Base-by-base conservation (phyloP, 768 basidiomycete genomes). In the Pholiota conissans region DNA sequence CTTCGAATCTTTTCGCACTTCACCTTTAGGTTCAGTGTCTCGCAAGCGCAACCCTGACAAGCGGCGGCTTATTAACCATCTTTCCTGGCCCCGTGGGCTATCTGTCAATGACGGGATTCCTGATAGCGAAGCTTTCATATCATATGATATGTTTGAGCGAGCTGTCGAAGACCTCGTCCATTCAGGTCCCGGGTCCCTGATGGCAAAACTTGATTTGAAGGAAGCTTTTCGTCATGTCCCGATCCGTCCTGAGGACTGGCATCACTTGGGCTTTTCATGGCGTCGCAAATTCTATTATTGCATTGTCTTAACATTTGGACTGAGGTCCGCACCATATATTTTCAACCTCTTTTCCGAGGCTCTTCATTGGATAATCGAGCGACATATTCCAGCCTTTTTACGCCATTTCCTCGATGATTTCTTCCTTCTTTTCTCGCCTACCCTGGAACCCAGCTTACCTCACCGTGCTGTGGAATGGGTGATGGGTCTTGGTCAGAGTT, bases 341-440 rank as follows among this genome's bases (percentile, higher is more conserved):
- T 77, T 74, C 63, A 74, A 76, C 53, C 66, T 76, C 1, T 76
- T 76, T 52, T 67, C 74, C 0, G 71, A 77, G 55, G 76, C 67
- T 9, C 65, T 76, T 10, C 76, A 77, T 55, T 78, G 74, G 75
- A 76, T 77, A 51, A 69, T 76, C 16, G 57, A 65, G 14, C 64
- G 66, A 9, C 69, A 77, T 52, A 67, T 76, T 46, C 73, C 71
- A 0, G 65, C 69, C 0, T 8, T 7, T 7, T 53, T 75, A 1
- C 63, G 63, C 6, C 74, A 76, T 40, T 75, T 74, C 49, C 65
- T 77, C 1, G 70, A 77, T 40, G 69, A 76, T 40, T 76, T 76
- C 53, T 67, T 76, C 20, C 29, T 61, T 1, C 60, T 65, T n/a
- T 74, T 72, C 55, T 32, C 42, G 7, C 57, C 63, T 7, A 13